phyloP scores from a whole-genome alignment of 768 basidiomycete species.

The Podaxis sp. region DNA sequence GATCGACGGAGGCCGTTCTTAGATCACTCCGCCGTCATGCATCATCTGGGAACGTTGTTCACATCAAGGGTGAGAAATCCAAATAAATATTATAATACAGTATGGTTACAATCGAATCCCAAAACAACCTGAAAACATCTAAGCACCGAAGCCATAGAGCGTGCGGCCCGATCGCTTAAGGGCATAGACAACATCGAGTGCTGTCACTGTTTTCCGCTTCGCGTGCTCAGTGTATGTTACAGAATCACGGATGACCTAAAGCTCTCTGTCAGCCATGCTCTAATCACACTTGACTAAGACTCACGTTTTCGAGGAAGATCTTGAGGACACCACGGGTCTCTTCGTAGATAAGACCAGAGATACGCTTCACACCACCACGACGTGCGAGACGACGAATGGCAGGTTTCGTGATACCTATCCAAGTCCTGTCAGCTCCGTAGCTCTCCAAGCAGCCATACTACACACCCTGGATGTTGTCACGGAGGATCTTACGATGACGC shows the following conservation, averaged over 20 bases:
- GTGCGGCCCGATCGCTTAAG: slow-evolving; percentile 84
- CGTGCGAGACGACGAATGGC: slow-evolving; percentile 94
- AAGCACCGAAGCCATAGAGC: slow-evolving; percentile 91
- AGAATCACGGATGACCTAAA: slow-evolving; percentile 87
- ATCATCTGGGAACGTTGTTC: not conserved
- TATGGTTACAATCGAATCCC: slow-evolving; percentile 11
- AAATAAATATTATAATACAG: slow-evolving; percentile 9
- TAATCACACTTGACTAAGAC: slow-evolving; percentile 33
- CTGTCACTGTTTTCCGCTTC: slow-evolving; percentile 92
- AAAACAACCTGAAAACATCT: slow-evolving; percentile 23
- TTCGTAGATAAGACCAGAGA: slow-evolving; percentile 90
- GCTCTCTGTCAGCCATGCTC: not conserved
- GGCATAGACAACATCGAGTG: slow-evolving; percentile 89
- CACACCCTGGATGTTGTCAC: slow-evolving; percentile 39
- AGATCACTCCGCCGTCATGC: not conserved
- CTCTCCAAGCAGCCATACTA: slow-evolving; percentile 19
- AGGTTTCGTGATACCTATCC: slow-evolving; percentile 83
- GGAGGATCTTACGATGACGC: slow-evolving; percentile 95
- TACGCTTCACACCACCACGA: slow-evolving; percentile 98
- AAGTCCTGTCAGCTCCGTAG: slow-evolving; percentile 21
- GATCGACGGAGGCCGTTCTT: slow-evolving; percentile 29
- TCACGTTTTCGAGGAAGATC: slow-evolving; percentile 86
- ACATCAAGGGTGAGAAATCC: not conserved
- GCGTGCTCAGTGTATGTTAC: slow-evolving; percentile 99
- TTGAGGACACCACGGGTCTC: slow-evolving; percentile 95